These are phyloP conservation scores for Boletus fagicola DNA, from an alignment of 768 basidiomycete species.

Conservation along the genomic window DNA sequence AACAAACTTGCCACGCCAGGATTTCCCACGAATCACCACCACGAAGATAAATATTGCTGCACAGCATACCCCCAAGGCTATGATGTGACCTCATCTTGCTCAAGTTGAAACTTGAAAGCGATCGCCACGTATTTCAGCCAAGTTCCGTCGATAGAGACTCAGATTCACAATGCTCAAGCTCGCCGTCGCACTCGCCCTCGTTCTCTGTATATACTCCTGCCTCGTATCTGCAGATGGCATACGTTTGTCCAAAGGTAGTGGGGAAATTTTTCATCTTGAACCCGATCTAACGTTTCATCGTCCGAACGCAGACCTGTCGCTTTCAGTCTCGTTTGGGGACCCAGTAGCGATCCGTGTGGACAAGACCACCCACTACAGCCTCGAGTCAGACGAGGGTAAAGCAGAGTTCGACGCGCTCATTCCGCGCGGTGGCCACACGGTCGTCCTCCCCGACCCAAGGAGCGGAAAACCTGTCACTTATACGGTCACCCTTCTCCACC, in stretches of 20 bases:
- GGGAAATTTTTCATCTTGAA: no score
- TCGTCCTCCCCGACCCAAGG: constrained; percentile 9
- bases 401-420: background rate
- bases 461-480: constrained; percentile 12
- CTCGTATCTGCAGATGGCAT: constrained; percentile 4
- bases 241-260: constrained; percentile 4
- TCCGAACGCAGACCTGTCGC: constrained; percentile 4
- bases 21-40: background rate
- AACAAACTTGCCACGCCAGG: background rate
- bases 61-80: background rate
- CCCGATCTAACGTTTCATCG: background rate
- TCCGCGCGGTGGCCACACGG: background rate
- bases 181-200: background rate
- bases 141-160: background rate
- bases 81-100: no score
- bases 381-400: constrained; percentile 4
- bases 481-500: constrained; percentile 14
- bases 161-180: background rate
- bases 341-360: constrained; percentile 7
- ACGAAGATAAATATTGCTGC: no score
- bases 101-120: background rate
- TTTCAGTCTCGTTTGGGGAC: background rate
- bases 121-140: background rate
- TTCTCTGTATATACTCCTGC: background rate
- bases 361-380: constrained; percentile 12